Evolutionary conservation across 345 rosid species (phyloP), one percentile per base, ranked within the genome.

Genomic region (Salix suchowensis): DNA sequence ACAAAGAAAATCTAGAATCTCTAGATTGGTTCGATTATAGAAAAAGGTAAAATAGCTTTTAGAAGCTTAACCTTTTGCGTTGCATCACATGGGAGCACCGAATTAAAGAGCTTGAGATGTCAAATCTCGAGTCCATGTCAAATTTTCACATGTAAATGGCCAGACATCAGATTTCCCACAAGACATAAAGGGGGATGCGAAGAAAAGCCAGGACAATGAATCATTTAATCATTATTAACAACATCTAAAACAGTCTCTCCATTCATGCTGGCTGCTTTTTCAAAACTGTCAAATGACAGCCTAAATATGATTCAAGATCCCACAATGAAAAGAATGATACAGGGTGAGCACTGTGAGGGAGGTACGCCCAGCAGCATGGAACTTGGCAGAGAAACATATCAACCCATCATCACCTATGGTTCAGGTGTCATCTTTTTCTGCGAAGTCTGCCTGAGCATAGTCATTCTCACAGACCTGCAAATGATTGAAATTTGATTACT

Each of bases 361-460:
- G 7, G 37, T 50, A 4, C 3, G 64, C 64, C 28, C 64, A 58
- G 64, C 36, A 54, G 21, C 64, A 24, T 37, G 74, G n/a, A 34
- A 44, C 67, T 34, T 23, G 18, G 39, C 32, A 23, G 42, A 30
- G 60, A 19, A 30, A 65, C 72, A 24, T 30, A 73, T 44, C 50
- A 64, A 62, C 72, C 32, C 37, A 12, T 68, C 70, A 39, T 58
- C 16, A 44, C 28, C 14, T 13, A 19, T 40, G 14, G 77, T 82
- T 73, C 81, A 36, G 81, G 83, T 83, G 69, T 70, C 86, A 79
- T 81, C 77, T 60, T 67, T 68, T 70, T 60, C 79, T 26, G 42
- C 78, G 15, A 24, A 52, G 66, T 82, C 86, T 72, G 77, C 84
- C 77, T 81, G 66, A 77, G 85, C 84, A 74, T 67, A 16, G 37